Base-by-base conservation (phyloP, 495 filamentous ascomycete species). In the Lepidopterella palustris region DNA sequence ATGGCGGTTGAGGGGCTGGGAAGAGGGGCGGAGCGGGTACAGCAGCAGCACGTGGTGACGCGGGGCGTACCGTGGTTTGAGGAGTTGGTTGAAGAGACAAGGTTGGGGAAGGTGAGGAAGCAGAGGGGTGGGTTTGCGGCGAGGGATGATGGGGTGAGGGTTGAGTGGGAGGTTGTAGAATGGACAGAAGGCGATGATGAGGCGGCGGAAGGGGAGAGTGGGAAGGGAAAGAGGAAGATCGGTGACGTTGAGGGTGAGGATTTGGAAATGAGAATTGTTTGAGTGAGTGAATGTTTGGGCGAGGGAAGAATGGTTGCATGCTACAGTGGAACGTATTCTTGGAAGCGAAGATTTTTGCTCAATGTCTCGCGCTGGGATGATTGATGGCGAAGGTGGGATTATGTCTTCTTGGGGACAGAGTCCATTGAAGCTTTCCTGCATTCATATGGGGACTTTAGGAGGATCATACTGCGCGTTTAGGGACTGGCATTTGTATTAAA, bases 91-190 rank as follows among this genome's bases (percentile, higher is more conserved):
- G 80, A 87, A 59, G 85, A 89, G 28, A 90, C 87, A 65, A 75
- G 74, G 42, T 71, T 95, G 31, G 89, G 88, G 10, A 80, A 73
- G 20, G 71, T 91, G 67, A 85, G 83, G 70, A 73, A 80, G 58
- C 73, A 77, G 62, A 80, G 78, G 67, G 83, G 85, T 24, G 78
- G 80, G 1, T 72, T 77, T 47, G 73, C 58, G 31, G 65, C 64
- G 8, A 51, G 45, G 8, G 81, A 87, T 68, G 82, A 84, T 9
- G 76, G 73, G 13, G 80, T 80, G 13, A 80, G 74, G 26, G 78
- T 93, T 35, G 87, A 92, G 66, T 95, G 89, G 87, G 90, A 95
- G 72, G 76, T 96, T 59, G 80, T 83, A 42, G 91, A 96, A 71
- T 90, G 82, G 80, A 80, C 79, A 39, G 82, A 79, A 55, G 83